These are phyloP conservation scores for Picea mariana DNA, from an alignment of 83 land plant genomes.

Conservation along the genomic window DNA sequence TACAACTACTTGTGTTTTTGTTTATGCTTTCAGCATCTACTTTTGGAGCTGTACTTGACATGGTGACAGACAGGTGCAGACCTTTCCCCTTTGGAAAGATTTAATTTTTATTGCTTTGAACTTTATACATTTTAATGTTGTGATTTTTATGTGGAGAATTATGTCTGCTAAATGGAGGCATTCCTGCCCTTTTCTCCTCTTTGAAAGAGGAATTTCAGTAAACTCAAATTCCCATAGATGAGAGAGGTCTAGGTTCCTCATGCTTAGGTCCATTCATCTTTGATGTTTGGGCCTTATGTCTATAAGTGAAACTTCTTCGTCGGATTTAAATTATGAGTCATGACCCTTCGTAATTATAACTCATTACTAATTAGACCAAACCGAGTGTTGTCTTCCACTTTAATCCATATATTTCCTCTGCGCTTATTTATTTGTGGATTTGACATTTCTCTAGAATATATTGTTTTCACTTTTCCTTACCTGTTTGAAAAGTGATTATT, in stretches of 20 bases:
- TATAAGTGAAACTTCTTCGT: background rate
- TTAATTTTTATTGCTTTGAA: background rate
- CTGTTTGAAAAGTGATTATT: background rate
- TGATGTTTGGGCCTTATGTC: background rate
- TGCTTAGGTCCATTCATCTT: background rate
- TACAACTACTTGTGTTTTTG: constrained; percentile 1
- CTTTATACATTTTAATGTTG: background rate
- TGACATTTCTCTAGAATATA: background rate
- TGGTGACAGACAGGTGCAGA: constrained; percentile 95
- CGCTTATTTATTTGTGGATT: no score
- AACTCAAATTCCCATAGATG: background rate
- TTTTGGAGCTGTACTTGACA: constrained; percentile 99
- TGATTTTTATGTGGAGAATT: background rate
- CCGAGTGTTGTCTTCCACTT: background rate
- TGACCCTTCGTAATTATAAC: background rate
- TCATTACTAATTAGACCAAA: background rate
- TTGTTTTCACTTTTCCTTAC: background rate
- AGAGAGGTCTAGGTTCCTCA: no score
- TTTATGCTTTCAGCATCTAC: constrained; percentile 75
- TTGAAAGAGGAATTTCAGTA: background rate
- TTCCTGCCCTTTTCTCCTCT: background rate
- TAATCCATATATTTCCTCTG: background rate
- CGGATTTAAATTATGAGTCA: background rate
- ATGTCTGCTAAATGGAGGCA: constrained; percentile 3
- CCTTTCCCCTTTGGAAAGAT: background rate